Evolutionary conservation across 805 yeast species (phyloP).

Genomic region (Hanseniaspora lachancei): DNA sequence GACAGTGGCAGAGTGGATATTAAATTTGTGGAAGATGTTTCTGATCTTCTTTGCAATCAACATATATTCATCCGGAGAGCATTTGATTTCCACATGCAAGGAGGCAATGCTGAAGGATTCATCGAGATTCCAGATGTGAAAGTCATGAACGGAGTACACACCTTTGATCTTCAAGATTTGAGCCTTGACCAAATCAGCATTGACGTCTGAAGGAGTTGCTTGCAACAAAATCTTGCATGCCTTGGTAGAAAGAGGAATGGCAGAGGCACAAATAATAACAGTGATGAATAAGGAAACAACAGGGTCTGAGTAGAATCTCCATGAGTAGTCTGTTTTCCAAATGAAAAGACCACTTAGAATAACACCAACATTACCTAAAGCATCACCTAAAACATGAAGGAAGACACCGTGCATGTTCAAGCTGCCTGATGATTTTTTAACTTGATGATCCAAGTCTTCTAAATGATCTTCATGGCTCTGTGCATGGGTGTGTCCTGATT

Average conservation of each 20-base stretch:
- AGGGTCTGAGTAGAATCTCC: constrained; percentile 85
- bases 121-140: constrained; percentile 91
- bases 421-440: constrained; percentile 31
- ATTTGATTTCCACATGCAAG: constrained; percentile 65
- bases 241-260: constrained; percentile 75
- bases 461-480: constrained; percentile 10
- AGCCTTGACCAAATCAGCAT: constrained; percentile 57
- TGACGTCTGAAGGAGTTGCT: constrained; percentile 78
- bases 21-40: constrained; percentile 64
- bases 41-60: constrained; percentile 64
- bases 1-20: constrained; percentile 85
- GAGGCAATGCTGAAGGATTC: constrained; percentile 81
- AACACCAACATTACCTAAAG: constrained; percentile 89
- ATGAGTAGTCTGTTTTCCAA: constrained; percentile 82
- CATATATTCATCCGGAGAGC: constrained; percentile 53
- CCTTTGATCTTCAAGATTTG: constrained; percentile 58
- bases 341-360: constrained; percentile 78
- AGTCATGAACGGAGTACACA: constrained; percentile 79
- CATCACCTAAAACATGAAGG: constrained; percentile 90
- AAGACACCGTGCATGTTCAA: constrained; percentile 96
- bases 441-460: constrained; percentile 24
- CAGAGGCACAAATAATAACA: constrained; percentile 75
- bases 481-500: constrained; percentile 15
- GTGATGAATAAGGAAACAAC: constrained; percentile 75
- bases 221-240: constrained; percentile 80